Base-by-base conservation (phyloP, 2,329 filamentous ascomycete species). In the Fusarium compactum region DNA sequence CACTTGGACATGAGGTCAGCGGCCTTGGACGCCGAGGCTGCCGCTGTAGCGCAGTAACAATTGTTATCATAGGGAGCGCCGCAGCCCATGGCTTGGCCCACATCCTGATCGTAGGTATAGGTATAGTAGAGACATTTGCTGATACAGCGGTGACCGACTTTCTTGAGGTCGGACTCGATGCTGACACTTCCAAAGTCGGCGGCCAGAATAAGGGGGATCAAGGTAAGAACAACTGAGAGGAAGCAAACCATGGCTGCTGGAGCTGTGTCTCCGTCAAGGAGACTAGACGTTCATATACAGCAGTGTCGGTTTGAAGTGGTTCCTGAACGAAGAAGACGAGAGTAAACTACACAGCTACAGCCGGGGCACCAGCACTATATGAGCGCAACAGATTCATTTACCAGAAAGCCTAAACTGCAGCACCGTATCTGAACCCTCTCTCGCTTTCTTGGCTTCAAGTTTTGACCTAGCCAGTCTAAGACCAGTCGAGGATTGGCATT, bases 31-130 rank as follows among this genome's bases (percentile, higher is more conserved):
- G 52, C 67, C 6, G 74, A 75, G 1, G 50, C 71, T 12, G 65
- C 38, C 4, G 53, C 71, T 0, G 75, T 76, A 30, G 75, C 74
- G 27, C 75, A 76, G 55, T 74, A 76, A 27, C 75, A 76, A 30
- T 69, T 64, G 32, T 76, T 76, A 3, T 76, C 69, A 41, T 73
- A 76, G 1, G 75, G 75, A 3, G 41, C 10, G 22, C 43, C 75
- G 43, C 75, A 76, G 22, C 69, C 69, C 61, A 76, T 67, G 24
- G 63, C 75, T 3, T 16, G 20, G 8, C 70, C 74, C 45, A 76
- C 53, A 41, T 76, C 72, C 30, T 45, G 11, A 64, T 29, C 11
- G 12, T 14, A 29, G 29, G 27, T 29, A 12, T 29, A 29, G 10
- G 66, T 54, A 27, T 65, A 69, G 55, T 64, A 70, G 15, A 75